Base-by-base conservation (phyloP, 495 filamentous ascomycete genomes). In the Aspergillus leporis region DNA sequence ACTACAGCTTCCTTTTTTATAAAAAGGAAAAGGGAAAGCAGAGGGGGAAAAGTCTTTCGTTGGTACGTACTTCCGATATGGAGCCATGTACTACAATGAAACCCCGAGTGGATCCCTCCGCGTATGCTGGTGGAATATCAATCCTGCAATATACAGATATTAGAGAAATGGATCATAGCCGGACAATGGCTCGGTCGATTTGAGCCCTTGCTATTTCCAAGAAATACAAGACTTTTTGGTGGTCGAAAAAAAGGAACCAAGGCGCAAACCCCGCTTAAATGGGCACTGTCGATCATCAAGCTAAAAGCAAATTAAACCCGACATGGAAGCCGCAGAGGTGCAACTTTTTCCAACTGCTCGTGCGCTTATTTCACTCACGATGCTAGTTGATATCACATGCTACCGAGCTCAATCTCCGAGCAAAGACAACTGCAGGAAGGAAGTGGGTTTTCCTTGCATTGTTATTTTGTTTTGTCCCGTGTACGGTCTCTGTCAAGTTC, bases 261-360 rank as follows among this genome's bases (percentile, higher is more conserved):
- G 55, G 32, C 5, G 43, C 31, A 50, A 59, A 51, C 56, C 56
- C 56, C 56, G 56, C 56, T 52, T 53, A 25, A n/a, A 46, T 53
- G 49, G 56, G 18, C 50, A 34, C 48, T 43, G 56, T 53, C 56
- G 56, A 59, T 53, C 56, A 53, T 47, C 36, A 34, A 14, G 16
- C 56, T 59, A 58, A 53, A 47, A 50, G n/a, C n/a, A 36, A 46
- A 34, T 36, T 53, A 53, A 49, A 30, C 43, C 47, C 18, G 12
- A 38, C 34, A 59, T 14, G 50, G 51, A 54, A 53, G 22, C 40
- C 22, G 19, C n/a, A 41, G 23, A 32, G 21, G 4, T 21, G 19
- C n/a, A 47, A 22, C 41, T 16, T 34, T 43, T 32, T 30, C 22
- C 55, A 51, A 40, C 45, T 34, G 43, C 40, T 38, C 31, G 22